phyloP scores from a whole-genome alignment of 495 filamentous ascomycete species.

The Neurospora intermedia region DNA sequence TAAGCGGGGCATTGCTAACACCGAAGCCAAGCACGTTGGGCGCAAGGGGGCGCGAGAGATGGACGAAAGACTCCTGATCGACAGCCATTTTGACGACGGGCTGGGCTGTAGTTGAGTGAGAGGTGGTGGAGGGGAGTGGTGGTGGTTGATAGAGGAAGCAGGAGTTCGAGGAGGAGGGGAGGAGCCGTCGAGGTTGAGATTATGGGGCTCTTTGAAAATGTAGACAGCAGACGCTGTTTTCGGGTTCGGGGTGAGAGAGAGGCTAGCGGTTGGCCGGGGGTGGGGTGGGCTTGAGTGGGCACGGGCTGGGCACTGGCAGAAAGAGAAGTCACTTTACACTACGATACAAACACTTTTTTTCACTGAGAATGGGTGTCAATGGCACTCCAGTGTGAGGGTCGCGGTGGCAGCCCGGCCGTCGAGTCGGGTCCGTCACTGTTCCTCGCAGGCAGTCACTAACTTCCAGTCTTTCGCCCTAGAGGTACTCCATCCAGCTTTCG shows the following conservation, averaged over 20 bases:
- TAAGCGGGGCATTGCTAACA: slow-evolving; percentile 76
- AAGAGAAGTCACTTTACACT: not conserved
- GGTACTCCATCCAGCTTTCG: not conserved
- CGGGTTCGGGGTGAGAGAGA: slow-evolving; percentile 1
- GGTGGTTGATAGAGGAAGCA: not conserved
- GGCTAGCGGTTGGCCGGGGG: not conserved
- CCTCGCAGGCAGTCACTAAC: not conserved
- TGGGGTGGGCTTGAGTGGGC: not conserved
- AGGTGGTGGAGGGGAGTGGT: slow-evolving; percentile 9
- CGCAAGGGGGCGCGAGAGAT: slow-evolving; percentile 85
- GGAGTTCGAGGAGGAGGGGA: slow-evolving; percentile 3
- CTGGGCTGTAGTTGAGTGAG: slow-evolving; percentile 9
- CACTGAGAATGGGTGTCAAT: not conserved
- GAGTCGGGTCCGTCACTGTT: not conserved
- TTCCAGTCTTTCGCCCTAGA: not conserved
- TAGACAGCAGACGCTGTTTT: not conserved
- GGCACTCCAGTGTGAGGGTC: not conserved
- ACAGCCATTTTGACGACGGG: slow-evolving; percentile 60
- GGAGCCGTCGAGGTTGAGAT: not conserved
- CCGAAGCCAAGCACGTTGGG: slow-evolving; percentile 66
- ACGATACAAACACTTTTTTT: not conserved
- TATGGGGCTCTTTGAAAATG: not conserved
- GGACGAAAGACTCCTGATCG: slow-evolving; percentile 70
- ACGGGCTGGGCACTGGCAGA: not conserved
- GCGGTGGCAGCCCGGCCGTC: not conserved